A percentile compares a stretch with the other conserved stretches of the same genome.
phyloP scores from a whole-genome alignment of 2,329 filamentous ascomycete species.

The Geosmithia flava region DNA sequence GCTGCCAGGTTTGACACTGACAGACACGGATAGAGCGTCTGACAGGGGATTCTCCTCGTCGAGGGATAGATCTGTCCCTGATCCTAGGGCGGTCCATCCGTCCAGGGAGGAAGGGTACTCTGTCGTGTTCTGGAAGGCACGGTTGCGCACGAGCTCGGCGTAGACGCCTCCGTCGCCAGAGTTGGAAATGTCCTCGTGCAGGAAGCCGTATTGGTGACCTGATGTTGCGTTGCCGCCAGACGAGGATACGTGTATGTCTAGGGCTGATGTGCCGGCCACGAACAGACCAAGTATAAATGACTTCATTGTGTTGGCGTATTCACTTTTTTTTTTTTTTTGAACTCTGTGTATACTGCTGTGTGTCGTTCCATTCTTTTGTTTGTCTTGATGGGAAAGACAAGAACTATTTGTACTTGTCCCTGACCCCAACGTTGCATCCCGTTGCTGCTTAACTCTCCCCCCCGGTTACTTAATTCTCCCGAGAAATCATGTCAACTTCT shows the following conservation, averaged over 20 bases:
- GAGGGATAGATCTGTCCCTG: constrained; percentile 26
- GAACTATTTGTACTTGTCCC: too few relatives aligned
- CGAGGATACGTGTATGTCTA: constrained; percentile 22
- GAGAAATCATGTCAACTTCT: too few relatives aligned
- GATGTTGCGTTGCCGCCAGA: constrained; percentile 28
- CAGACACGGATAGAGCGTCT: constrained; percentile 34
- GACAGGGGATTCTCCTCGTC: constrained; percentile 33
- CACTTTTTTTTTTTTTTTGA: too few relatives aligned
- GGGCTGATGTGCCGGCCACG: constrained; percentile 7
- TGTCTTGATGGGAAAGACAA: too few relatives aligned
- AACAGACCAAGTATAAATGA: too few relatives aligned
- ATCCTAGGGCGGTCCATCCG: constrained; percentile 26
- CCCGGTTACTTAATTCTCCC: too few relatives aligned
- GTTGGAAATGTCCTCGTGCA: constrained; percentile 51
- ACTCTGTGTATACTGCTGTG: too few relatives aligned
- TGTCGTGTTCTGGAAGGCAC: constrained; percentile 50
- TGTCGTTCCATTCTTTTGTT: too few relatives aligned
- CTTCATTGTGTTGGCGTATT: too few relatives aligned
- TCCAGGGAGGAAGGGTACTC: constrained; percentile 27
- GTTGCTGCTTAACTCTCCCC: too few relatives aligned
- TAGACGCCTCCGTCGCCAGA: constrained; percentile 64
- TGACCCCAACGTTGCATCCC: too few relatives aligned
- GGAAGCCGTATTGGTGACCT: constrained; percentile 30
- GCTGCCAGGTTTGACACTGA: constrained; percentile 26
- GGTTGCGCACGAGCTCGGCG: constrained; percentile 57